Evolutionary conservation across 805 yeast genomes (phyloP).

Genomic region (Metschnikowia lachancei): DNA sequence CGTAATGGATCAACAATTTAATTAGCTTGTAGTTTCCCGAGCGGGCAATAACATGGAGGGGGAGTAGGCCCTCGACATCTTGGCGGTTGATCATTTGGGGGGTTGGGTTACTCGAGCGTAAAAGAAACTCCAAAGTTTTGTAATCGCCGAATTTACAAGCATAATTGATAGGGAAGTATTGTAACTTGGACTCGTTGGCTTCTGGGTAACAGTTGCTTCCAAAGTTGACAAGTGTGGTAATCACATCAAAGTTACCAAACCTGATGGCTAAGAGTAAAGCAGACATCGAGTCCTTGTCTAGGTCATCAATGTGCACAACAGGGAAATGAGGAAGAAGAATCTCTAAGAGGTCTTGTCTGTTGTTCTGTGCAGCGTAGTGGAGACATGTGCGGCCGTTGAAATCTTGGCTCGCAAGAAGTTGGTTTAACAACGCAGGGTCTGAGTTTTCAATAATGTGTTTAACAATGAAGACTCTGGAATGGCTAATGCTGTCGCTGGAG

Average conservation of each 20-base stretch:
- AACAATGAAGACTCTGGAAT: slow-evolving; percentile 38
- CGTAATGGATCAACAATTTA: slow-evolving; percentile 63
- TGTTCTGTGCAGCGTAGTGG: slow-evolving; percentile 76
- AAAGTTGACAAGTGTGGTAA: slow-evolving; percentile 30
- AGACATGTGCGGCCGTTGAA: slow-evolving; percentile 76
- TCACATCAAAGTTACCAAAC: slow-evolving; percentile 52
- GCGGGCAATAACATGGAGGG: slow-evolving; percentile 84
- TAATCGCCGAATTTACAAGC: slow-evolving; percentile 86
- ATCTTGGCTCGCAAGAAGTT: slow-evolving; percentile 46
- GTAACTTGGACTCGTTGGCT: slow-evolving; percentile 51
- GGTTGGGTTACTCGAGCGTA: slow-evolving; percentile 38
- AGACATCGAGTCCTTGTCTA: slow-evolving; percentile 76
- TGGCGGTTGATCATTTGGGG: slow-evolving; percentile 44
- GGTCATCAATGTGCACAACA: slow-evolving; percentile 40
- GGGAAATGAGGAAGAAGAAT: slow-evolving; percentile 41
- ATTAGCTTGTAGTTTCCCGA: slow-evolving; percentile 74
- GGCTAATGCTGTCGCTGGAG: slow-evolving; percentile 37
- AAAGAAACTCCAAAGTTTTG: slow-evolving; percentile 61
- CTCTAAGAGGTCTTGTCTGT: slow-evolving; percentile 43
- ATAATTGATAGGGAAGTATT: slow-evolving; percentile 73
- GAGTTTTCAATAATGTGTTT: slow-evolving; percentile 30
- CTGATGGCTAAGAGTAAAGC: slow-evolving; percentile 80
- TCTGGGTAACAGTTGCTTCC: slow-evolving; percentile 43
- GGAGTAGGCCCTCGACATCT: slow-evolving; percentile 85
- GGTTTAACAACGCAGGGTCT: slow-evolving; percentile 16